A percentile compares a stretch with the other conserved stretches of the same genome.
These are phyloP conservation scores for Saccharum spontaneum DNA, from an alignment of 176 grass and related monocot genomes.

Conservation along the genomic window DNA sequence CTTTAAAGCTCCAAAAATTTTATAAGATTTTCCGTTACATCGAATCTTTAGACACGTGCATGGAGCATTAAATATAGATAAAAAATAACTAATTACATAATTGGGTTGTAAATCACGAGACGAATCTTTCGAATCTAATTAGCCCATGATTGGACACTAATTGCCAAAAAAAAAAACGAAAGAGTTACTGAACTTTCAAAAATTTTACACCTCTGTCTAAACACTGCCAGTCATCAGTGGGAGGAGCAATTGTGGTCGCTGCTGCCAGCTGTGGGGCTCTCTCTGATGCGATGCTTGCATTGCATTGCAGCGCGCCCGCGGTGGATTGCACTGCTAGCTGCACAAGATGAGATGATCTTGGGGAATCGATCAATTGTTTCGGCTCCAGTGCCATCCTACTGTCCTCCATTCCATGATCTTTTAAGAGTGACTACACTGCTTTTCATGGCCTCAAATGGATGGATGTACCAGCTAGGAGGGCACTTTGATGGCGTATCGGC, in stretches of 20 bases:
- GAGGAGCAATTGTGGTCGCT: slow-evolving; percentile 8
- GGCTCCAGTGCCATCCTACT: slow-evolving; percentile 33
- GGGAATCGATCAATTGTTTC: slow-evolving; percentile 18
- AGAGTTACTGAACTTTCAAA: too few species aligned
- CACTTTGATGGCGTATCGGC: slow-evolving; percentile 25
- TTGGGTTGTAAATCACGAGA: too few species aligned
- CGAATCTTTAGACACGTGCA: too few species aligned
- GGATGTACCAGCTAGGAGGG: neutral
- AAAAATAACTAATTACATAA: too few species aligned
- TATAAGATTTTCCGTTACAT: too few species aligned
- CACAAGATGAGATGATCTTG: neutral
- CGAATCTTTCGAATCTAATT: too few species aligned
- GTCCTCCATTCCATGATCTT: slow-evolving; percentile 31
- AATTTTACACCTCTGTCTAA: too few species aligned
- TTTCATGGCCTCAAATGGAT: slow-evolving; percentile 35
- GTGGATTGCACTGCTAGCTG: neutral
- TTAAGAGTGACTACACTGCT: slow-evolving; percentile 8
- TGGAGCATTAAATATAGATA: too few species aligned
- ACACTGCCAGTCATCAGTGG: too few species aligned
- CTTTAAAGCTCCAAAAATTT: too few species aligned
- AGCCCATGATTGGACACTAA: too few species aligned
- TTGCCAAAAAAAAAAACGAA: too few species aligned
- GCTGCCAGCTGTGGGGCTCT: neutral
- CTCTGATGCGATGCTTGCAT: neutral
- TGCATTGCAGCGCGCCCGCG: neutral